Conservation (phyloP, 2,329 filamentous ascomycete species). For the Penicillium verrucosum region DNA sequence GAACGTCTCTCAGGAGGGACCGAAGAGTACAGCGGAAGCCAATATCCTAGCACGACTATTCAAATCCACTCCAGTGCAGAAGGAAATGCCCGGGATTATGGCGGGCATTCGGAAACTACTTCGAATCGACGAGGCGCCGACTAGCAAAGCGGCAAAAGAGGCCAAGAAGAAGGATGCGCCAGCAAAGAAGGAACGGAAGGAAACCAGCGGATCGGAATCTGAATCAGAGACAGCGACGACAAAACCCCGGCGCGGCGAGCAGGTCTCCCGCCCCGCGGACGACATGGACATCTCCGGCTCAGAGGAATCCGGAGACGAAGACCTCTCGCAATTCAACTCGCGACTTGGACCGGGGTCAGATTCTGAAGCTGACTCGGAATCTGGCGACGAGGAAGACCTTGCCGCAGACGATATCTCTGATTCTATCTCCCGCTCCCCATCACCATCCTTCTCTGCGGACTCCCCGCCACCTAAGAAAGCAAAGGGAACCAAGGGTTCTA, state of each 20-base stretch:
- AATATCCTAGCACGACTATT: conserved; percentile 60
- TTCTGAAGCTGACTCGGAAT: conserved; percentile 25
- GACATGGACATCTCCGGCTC: conserved; percentile 25
- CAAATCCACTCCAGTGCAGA: conserved; percentile 58
- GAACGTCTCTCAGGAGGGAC: conserved; percentile 37
- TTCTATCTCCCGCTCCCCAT: conserved; percentile 38
- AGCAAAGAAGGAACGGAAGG: conserved; percentile 9
- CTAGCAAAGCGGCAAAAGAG: conserved; percentile 15
- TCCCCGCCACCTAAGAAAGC: conserved; percentile 26
- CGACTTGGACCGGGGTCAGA: conserved; percentile 34
- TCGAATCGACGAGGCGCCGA: conserved; percentile 30
- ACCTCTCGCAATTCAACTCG: conserved; percentile 33
- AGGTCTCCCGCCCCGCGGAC: conserved; percentile 1
- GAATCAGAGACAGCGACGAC: conserved; percentile 9
- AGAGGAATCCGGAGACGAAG: conserved; percentile 27
- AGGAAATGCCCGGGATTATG: conserved; percentile 50
- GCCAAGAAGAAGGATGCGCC: conserved; percentile 10
- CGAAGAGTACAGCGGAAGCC: conserved; percentile 47
- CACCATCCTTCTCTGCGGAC: conserved; percentile 22
- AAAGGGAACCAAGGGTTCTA: conserved; percentile 19
- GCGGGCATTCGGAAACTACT: conserved; percentile 40
- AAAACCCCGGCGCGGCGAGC: conserved; percentile 5
- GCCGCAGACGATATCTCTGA: conserved; percentile 28
- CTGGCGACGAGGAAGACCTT: conserved; percentile 24
- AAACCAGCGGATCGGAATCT: conserved; percentile 10